Evolutionary conservation across 805 yeast genomes (phyloP), one percentile per base, ranked within the genome.

Genomic region (Cyberlindnera petersonii): DNA sequence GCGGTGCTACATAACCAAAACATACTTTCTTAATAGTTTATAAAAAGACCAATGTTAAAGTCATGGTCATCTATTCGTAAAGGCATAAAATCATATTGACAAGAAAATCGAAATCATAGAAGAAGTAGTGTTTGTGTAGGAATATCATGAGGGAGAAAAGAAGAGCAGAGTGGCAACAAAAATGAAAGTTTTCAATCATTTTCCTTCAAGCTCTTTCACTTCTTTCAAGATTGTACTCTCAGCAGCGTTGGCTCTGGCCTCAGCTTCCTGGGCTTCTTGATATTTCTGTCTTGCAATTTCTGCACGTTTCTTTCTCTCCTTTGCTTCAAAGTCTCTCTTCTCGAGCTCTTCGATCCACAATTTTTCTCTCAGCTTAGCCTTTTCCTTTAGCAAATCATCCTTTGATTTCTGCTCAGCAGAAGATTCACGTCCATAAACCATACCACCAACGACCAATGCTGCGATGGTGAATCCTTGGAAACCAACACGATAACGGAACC

Each of bases 341-440:
- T 88, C 97, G 54, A 88, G 71, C 55, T 84, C 94, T 56, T 84
- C 86, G 45, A 88, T 82, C 97, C 97, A 89, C 49, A 89, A 58
- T 53, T 66, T 69, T 58, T 89, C 96, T 68, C 97, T 80, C 57
- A 77, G 64, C 60, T 82, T 82, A 29, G 97, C 95, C 74, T 86
- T 84, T 52, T 80, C 84, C 38, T 77, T 66, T 50, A 85, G 68
- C 47, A 68, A 58, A 23, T 84, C 91, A 49, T 86, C 91, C 37
- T 74, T 73, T 6, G 77, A 57, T 46, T 69, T 66, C 48, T 66
- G 68, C 36, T 71, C 69, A 26, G 60, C 68, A 19, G 68, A 59
- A 20, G 61, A 53, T 21, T 74, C 75, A 24, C 64, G 55, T 44
- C 86, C 88, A 59, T 75, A 86, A 42, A 73, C 67, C 49, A 70